Evolutionary conservation across 345 rosid species (phyloP), one percentile per base, ranked within the genome.

Genomic region (Psidium friedrichsthalianum): DNA sequence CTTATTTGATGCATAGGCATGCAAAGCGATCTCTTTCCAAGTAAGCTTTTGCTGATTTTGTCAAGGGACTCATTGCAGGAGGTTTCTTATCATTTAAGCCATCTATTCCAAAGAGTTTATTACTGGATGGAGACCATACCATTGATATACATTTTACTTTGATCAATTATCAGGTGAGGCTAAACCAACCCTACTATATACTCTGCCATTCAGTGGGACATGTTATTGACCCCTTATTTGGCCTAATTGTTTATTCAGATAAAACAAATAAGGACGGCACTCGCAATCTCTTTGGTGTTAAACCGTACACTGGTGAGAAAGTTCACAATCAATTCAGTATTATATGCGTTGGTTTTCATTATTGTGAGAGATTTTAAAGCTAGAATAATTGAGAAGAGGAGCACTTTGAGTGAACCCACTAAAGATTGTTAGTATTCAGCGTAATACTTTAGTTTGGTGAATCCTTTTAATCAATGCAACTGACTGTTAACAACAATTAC

Each of bases 81-180:
- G 99, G 99, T 51, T 96, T 95, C 90, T 85, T 97, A 88, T 93
- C 98, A 14, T 97, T 97, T 87, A 96, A 91, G 90, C 96, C 98
- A 55, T 93, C 96, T 84, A 93, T 97, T 86, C 96, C 98, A 15
- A 97, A 94, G 92, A 91, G 87, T 84, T 83, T 96, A 92, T 90
- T 97, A 89, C 93, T 97, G 78, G 96, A 96, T 47, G 99, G 99
- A 90, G 88, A 94, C 87, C 97, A 97, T 89, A 93, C 92, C 85
- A 61, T 96, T 69, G 93, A 94, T 47, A 89, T 99, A 40, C 99
- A 97, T 88, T 97, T 97, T 87, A 54, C 92, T 87, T 91, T 96
- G 58, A 85, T 96, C 61, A 97, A 97, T 88, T 94, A 93, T 88
- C 99, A 97, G 91, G 99, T 96, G 94, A 32, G 91, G 84, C 86